Base-by-base conservation (phyloP, 2,329 filamentous ascomycete species). In the Rhynchosporium secalis region DNA sequence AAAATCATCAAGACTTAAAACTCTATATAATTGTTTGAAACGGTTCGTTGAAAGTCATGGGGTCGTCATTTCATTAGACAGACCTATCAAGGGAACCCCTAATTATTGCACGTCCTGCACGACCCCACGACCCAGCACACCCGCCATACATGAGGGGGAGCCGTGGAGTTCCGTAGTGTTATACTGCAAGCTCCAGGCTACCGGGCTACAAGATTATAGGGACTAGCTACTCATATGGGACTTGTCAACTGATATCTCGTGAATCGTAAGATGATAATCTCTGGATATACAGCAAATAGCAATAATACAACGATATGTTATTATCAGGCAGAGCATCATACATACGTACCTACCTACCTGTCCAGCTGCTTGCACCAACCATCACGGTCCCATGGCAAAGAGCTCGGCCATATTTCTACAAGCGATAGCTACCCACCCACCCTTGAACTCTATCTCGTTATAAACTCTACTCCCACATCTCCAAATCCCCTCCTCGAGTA, bases 121-220 rank as follows among this genome's bases (percentile, higher is more conserved):
- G 10, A 40, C 9, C 31, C n/a, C 31, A 12, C 46, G 26, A 29
- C 60, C 9, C 36, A 33, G 26, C 61, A 6, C 20, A 36, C 47
- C 46, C 15, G 36, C 15, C 41, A 60, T 20, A 10, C 54, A 40
- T 61, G 62, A 63, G 62, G 62, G 62, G 62, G 61, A 63, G 47
- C 29, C 33, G 2, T 10, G 33, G 9, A 36, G 1, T 10, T 36
- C 5, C 33, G 5, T 36, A 5, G 9, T 20, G 33, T 36, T 36
- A 36, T 2, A 36, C 43, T 5, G 47, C 33, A 13, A 13, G 28
- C 28, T 51, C 54, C 60, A 57, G 12, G 20, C 43, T 8, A 31
- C 47, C 43, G 51, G 55, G 29, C 56, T 47, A 52, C 60, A 40
- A 60, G 29, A 28, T 48, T 28, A 29, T 58, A 46, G 38, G 38